Percentiles rank a stretch among this genome's conserved stretches.
These are phyloP conservation scores for Pterulicium gracile DNA, from an alignment of 1,284 basidiomycete genomes.

Conservation along the genomic window DNA sequence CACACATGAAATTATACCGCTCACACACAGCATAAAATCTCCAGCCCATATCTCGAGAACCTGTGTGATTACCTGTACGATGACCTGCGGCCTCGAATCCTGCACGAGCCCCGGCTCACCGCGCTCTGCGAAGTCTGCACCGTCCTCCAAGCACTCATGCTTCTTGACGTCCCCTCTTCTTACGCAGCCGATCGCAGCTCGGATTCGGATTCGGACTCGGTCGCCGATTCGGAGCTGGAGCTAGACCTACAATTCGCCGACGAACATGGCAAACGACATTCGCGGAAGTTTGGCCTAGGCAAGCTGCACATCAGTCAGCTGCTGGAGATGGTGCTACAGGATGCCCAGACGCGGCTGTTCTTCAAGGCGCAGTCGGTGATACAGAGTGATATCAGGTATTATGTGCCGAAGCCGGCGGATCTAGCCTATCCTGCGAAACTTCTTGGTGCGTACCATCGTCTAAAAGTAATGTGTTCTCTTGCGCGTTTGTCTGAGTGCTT, in stretches of 20 bases:
- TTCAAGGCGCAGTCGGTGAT: slow-evolving; percentile 90
- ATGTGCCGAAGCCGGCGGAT: slow-evolving; percentile 66
- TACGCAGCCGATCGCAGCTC: not conserved
- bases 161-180: slow-evolving; percentile 54
- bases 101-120: slow-evolving; percentile 81
- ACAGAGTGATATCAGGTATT: slow-evolving; percentile 79
- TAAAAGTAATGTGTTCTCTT: not conserved
- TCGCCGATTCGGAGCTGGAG: slow-evolving; percentile 22
- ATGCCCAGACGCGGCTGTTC: slow-evolving; percentile 87
- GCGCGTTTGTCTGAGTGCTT: slow-evolving; percentile 31
- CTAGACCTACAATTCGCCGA: slow-evolving; percentile 30
- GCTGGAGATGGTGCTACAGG: slow-evolving; percentile 82
- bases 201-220: slow-evolving; percentile 14
- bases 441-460: slow-evolving; percentile 32
- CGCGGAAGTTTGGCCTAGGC: slow-evolving; percentile 29
- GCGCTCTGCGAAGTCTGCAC: slow-evolving; percentile 90
- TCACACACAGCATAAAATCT: not conserved
- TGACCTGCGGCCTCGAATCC: slow-evolving; percentile 83
- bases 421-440: slow-evolving; percentile 79
- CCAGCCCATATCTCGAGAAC: slow-evolving; percentile 76
- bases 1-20: slow-evolving; percentile 6
- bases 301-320: slow-evolving; percentile 62
- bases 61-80: slow-evolving; percentile 91
- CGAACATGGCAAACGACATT: slow-evolving; percentile 11
- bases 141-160: slow-evolving; percentile 88